Percentiles rank a stretch among this genome's conserved stretches.
These are phyloP conservation scores for Metschnikowia matae DNA, from an alignment of 805 yeast species.

Conservation along the genomic window DNA sequence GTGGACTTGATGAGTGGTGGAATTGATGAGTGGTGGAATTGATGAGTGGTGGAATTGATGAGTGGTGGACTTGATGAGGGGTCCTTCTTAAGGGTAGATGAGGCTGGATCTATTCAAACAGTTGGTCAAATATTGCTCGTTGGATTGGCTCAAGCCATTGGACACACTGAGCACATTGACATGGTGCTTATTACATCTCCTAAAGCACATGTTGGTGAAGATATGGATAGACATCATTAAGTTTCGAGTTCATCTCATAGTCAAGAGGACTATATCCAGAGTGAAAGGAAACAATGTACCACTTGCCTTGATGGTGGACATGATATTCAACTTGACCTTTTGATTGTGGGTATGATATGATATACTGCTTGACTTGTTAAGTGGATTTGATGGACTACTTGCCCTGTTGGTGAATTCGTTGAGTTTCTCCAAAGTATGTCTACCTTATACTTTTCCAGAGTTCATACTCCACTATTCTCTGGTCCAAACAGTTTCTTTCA, in stretches of 20 bases:
- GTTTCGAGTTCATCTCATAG: conserved; percentile 49
- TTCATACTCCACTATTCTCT: conserved; percentile 73
- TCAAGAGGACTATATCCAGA: conserved; percentile 87
- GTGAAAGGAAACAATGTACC: conserved; percentile 73
- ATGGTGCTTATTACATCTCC: conserved; percentile 61
- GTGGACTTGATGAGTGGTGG: too few species aligned
- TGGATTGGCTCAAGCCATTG: conserved; percentile 50
- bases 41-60: too few species aligned
- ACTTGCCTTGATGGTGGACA: conserved; percentile 40
- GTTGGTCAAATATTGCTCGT: conserved; percentile 69
- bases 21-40: too few species aligned
- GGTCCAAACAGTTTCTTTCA: conserved; percentile 90
- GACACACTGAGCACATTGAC: conserved; percentile 43
- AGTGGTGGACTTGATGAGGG: too few species aligned
- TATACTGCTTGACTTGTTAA: too few species aligned
- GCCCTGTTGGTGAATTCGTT: too few species aligned
- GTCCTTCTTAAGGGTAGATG: too few species aligned
- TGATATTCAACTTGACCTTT: too few species aligned
- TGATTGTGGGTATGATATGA: too few species aligned
- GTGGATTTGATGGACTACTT: conserved; percentile 50
- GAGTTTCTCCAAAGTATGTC: conserved; percentile 68
- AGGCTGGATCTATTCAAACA: conserved; percentile 76
- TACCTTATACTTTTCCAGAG: conserved; percentile 54
- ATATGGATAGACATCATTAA: conserved; percentile 70
- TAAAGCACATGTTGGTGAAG: conserved; percentile 88